Base-by-base conservation (phyloP, 345 rosid species). In the Populus simonii region DNA sequence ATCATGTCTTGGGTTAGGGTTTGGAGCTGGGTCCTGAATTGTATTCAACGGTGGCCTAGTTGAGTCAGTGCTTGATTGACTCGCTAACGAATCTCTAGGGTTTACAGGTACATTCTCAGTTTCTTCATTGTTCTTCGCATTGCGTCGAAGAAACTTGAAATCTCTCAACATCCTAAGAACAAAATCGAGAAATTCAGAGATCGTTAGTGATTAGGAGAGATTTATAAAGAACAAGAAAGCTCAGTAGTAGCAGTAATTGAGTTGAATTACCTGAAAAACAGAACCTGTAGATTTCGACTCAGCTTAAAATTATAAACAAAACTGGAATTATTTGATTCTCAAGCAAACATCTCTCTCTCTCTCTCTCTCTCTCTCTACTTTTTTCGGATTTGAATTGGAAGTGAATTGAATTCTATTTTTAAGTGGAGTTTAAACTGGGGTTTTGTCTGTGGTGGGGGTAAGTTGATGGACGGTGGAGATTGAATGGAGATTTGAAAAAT, bases 41-140 rank as follows among this genome's bases (percentile, higher is more conserved):
- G 89, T 68, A 86, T 84, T 87, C 66, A 94, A 71, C 1, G 98
- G 98, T 38, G 96, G 89, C 79, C 97, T 87, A 27, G 81, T 22
- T 17, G 87, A 86, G 70, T 92, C 94, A 33, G 65, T 31, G 76
- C 81, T 78, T 13, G 87, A 47, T 41, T 88, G 92, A 73, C 89
- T 83, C 39, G 81, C 76, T 9, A 87, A 68, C 22, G 91, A 85
- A 74, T 84, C 83, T n/a, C 79, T 85, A 47, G 91, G 86, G 80
- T 91, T 89, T 13, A 82, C 78, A 3, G 96, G 93, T 20, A 93
- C 82, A 72, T 94, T 94, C 85, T 94, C 98, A 66, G 87, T 89
- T 78, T 92, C 97, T 16, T 89, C 97, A 66, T 71, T 80, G 17
- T 74, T 35, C 78, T 88, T 87, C 8, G 88, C 85, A 82, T 89